Evolutionary conservation across 805 yeast species (phyloP), one percentile per base, ranked within the genome.

Genomic region (Starmerella potacharoeniae): DNA sequence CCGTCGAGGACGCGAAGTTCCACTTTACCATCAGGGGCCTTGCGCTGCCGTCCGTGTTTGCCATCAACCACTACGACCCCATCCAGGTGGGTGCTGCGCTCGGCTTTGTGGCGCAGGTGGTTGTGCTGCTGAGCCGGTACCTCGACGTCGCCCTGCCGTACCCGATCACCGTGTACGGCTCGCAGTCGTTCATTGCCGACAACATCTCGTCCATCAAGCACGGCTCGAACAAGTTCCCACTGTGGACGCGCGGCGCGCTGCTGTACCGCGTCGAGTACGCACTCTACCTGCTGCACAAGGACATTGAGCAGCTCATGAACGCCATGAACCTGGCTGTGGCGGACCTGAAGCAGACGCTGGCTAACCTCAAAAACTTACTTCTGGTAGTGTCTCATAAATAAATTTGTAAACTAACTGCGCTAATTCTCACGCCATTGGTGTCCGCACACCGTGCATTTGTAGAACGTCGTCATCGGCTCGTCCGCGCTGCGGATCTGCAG

Each of bases 401-500:
- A 22, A 22, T 30, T n/a, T 16, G 14, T 11, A 7, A 39, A 30
- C 22, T n/a, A 33, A 50, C 35, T 16, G 33, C 41, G n/a, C 60
- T 66, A 93, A 65, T 93, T 93, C 65, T 93, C 98, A 72, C 96
- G 84, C 98, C 98, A 93, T 71, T 91, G 95, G 66, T 88, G 79
- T 50, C 87, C 86, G 74, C 98, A 93, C 59, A 81, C 83, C 39
- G 89, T 89, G 73, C 98, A 93, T 70, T 91, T 89, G 70, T 87
- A 91, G 69, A 93, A 93, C 2, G 97, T 91, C 0, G 98, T 93
- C 97, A 93, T 93, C 29, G 98, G 98, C 73, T 93, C 98, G 77
- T 93, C 98, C 1, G 98, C 98, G 58, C 95, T 86, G 71, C 98
- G 78, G 65, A 93, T 93, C 70, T 93, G 98, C 57, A 93, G 74